Base-by-base conservation (phyloP, 306 rosid species). In the Acacia confusa region DNA sequence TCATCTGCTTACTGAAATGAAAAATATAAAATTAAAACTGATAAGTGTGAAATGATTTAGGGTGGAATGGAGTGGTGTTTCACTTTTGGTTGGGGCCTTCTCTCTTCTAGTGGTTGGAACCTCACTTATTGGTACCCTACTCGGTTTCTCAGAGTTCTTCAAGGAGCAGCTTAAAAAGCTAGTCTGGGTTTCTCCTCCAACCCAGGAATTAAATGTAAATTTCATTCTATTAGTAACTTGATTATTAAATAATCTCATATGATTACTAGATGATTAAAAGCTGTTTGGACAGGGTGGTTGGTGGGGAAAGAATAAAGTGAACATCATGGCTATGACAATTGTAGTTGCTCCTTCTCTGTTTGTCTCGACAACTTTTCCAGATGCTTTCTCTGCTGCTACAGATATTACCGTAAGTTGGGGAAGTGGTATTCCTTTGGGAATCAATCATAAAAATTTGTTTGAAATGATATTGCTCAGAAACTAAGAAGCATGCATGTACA, bases 81-180 rank as follows among this genome's bases (percentile, higher is more conserved):
- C 97, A 79, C 69, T 83, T 79, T 86, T 93, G 94, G 95, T 91
- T 43, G 86, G 90, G 75, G 88, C 89, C 82, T 93, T 93, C 88
- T 93, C 97, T 7, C 89, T 91, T 72, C 84, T 91, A 41, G 94
- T 92, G 24, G 79, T 93, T 65, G 92, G 91, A 40, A 89, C 97
- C 60, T 89, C 95, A 69, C 76, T 93, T 17, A 85, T 88, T 65
- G 90, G 94, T 24, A 93, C 94, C 74, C 90, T 93, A 20, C 84
- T 89, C 41, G 81, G 87, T 75, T 93, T 91, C 89, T 91, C 85
- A 63, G 92, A 84, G 82, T 93, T 93, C 83, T 92, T 88, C 82
- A 92, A 89, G 86, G 95, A 91, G 86, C 97, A 91, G 82, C 88
- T 92, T 34, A 79, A 58, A 15, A 77, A 70, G 55, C 19, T 80